Conservation (phyloP, 768 basidiomycete genomes). For the Kwoniella mangroviensis region DNA sequence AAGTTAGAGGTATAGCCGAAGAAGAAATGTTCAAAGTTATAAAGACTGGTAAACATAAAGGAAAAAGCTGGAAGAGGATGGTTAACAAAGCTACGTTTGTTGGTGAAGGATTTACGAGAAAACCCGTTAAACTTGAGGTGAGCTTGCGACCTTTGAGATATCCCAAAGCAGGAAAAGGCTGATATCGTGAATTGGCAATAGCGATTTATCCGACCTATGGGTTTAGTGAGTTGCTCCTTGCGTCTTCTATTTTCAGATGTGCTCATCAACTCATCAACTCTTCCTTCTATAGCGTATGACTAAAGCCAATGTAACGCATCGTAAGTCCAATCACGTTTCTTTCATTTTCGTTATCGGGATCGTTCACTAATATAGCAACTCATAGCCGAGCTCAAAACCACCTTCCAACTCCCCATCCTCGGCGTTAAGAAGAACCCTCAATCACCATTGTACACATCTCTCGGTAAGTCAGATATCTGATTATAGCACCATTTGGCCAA, state of each 20-base stretch:
- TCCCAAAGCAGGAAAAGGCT: not conserved
- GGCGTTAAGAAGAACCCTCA: conserved; percentile 99
- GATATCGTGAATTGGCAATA: conserved; percentile 1
- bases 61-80: conserved; percentile 98
- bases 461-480: conserved; percentile 64
- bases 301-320: conserved; percentile 98
- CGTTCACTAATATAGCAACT: not conserved
- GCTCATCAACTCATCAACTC: not conserved
- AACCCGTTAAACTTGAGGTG: conserved; percentile 95
- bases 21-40: conserved; percentile 99
- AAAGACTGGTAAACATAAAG: conserved; percentile 95
- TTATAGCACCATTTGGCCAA: conserved; percentile 61
- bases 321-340: conserved; percentile 60
- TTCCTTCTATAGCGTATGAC: conserved; percentile 70
- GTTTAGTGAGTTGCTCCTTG: conserved; percentile 60
- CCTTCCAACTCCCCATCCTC: conserved; percentile 96
- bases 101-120: conserved; percentile 94
- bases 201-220: conserved; percentile 96
- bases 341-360: too few species aligned
- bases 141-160: conserved; percentile 5
- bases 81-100: conserved; percentile 99
- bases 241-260: not conserved
- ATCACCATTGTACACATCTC: conserved; percentile 66
- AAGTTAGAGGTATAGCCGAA: conserved; percentile 96
- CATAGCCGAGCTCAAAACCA: conserved; percentile 92